Evolutionary conservation across 2,329 filamentous ascomycete species (phyloP), one percentile per base, ranked within the genome.

Genomic region (Fusarium luffae): DNA sequence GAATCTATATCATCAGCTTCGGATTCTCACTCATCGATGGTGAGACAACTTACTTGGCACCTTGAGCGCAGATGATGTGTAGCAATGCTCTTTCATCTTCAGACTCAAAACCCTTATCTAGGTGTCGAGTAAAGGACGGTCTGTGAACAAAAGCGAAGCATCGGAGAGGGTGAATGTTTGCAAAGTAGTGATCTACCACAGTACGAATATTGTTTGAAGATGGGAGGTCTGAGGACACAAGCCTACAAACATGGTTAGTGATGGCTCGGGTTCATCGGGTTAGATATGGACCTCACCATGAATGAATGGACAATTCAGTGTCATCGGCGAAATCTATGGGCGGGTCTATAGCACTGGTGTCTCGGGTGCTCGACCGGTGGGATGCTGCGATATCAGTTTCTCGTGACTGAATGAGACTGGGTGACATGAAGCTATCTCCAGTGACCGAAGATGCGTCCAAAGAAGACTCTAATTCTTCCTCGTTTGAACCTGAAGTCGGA

Each of bases 131-230:
- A 51, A 81, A 81, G 2, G 79, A 80, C 6, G 79, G 79, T 51
- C 80, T 79, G 54, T 81, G 79, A 19, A 81, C 78, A 74, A 81
- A 81, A 18, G 79, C 79, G 55, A 81, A 81, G 63, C 79, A 81
- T 21, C 79, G 77, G 7, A 81, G 75, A n/a, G 79, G 79, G 52
- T 81, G 84, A 7, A 81, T 71, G 30, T 81, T 81, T 61, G 78
- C 71, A 66, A 81, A 81, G 59, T 81, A 81, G 62, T 79, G 79
- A 47, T 80, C 79, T 25, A 80, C 77, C 5, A 80, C 75, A 1
- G 75, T 75, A 16, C 79, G 79, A 23, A 81, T 74, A 44, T 79
- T 78, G 54, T 77, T 76, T n/a, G 65, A 55, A 12, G 76, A 72
- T 13, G 79, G 79, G 7, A 81, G 76, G 13, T 73, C 77, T 18